Evolutionary conservation across 768 basidiomycete species (phyloP), one percentile per base, ranked within the genome.

Genomic region (Lactarius hengduanensis): DNA sequence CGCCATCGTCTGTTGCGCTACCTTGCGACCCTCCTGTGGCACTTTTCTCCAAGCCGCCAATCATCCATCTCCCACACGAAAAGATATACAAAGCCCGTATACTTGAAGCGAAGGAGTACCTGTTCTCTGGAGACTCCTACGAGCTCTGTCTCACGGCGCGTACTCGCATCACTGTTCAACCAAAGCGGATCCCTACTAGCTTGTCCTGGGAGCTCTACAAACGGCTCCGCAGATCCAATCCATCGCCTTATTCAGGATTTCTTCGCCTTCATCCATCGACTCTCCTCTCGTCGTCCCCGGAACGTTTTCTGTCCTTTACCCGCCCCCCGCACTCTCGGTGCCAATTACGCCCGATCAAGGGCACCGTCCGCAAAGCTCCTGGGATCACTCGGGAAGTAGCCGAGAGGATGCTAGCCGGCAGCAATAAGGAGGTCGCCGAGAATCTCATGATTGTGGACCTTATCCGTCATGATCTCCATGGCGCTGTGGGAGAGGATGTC

Each of bases 371-470:
- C 54, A 92, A 91, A 75, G 84, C 79, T 3, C 85, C 87, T 8
- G 80, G 80, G 9, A 80, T 88, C 64, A 88, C 83, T 20, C 85
- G 85, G 32, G 84, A 82, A 62, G 82, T 85, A 57, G 88, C 88
- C n/a, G 86, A 89, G 71, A 71, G 86, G 76, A 75, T 82, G 16
- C 76, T 90, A 64, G 80, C 79, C 16, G 87, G 88, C 6, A 90
- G 84, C 74, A 80, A 78, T 53, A 98, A 98, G 75, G 96, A 98
- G 76, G 86, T 96, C 2, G 96, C 95, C 0, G 96, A 98, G 79
- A 98, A 98, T 74, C 77, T 98, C 64, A 98, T 98, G 96, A 97
- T 98, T 69, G 96, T 97, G 30, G 96, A 98, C 75, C 85, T 98
- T 57, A 96, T 96, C 72, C 86, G 94, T 40, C 92, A 97, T 70